Evolutionary conservation across 495 filamentous ascomycete genomes (phyloP).

Genomic region (Penicillium paradoxum): DNA sequence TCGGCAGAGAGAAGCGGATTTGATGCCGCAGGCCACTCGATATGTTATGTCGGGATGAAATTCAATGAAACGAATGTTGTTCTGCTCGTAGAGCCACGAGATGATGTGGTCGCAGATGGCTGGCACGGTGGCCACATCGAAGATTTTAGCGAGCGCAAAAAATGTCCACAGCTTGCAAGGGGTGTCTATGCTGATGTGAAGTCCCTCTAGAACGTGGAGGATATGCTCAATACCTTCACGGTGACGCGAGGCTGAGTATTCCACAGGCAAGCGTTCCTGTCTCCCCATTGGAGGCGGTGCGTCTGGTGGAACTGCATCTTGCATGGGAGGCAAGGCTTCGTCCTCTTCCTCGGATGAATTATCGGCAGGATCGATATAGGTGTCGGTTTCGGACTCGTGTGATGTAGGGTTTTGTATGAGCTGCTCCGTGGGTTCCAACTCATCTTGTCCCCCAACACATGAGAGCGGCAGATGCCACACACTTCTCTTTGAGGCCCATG

Average conservation of each 20-base stretch:
- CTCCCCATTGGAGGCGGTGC: neutral
- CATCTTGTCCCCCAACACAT: conserved; percentile 35
- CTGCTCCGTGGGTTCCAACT: conserved; percentile 8
- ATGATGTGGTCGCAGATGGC: conserved; percentile 35
- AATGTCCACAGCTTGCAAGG: conserved; percentile 62
- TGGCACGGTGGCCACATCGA: conserved; percentile 42
- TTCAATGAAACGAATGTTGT: conserved; percentile 44
- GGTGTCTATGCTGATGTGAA: conserved; percentile 52
- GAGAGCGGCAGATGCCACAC: conserved; percentile 45
- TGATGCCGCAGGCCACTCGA: conserved; percentile 40
- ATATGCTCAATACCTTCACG: conserved; percentile 56
- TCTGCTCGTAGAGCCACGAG: conserved; percentile 43
- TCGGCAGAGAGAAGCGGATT: conserved; percentile 33
- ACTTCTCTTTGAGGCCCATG: conserved; percentile 35
- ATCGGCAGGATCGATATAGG: neutral
- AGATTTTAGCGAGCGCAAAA: conserved; percentile 53
- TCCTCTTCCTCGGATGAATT: neutral
- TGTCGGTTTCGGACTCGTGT: neutral
- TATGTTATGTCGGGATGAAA: conserved; percentile 43
- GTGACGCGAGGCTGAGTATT: conserved; percentile 59
- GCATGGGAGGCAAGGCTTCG: neutral
- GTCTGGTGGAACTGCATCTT: neutral
- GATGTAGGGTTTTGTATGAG: neutral
- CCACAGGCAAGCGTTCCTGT: conserved; percentile 26
- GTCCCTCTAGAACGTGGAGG: conserved; percentile 47